These are phyloP conservation scores for Pleurotus platypus DNA, from an alignment of 768 basidiomycete species.

Conservation along the genomic window DNA sequence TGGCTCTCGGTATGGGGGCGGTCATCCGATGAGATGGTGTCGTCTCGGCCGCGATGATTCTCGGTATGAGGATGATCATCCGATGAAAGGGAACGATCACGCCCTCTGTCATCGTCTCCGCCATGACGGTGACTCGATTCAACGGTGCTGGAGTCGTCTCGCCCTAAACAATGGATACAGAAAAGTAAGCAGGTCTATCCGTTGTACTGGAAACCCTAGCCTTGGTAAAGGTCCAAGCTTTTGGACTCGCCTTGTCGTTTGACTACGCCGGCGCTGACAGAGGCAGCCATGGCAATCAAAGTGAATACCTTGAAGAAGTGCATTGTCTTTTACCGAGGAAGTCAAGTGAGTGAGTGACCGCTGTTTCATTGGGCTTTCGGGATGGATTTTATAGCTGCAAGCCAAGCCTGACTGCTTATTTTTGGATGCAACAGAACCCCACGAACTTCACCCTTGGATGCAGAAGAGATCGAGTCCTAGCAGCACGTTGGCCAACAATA, in stretches of 20 bases:
- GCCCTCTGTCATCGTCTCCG: not conserved
- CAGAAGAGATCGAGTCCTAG: not conserved
- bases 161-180: not conserved
- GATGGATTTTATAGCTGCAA: slow-evolving; percentile 5
- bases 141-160: slow-evolving; percentile 2
- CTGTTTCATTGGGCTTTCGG: not conserved
- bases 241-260: slow-evolving; percentile 4
- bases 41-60: not conserved
- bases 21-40: slow-evolving; percentile 1
- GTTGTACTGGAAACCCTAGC: not conserved
- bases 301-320: not conserved
- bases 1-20: slow-evolving; percentile 6
- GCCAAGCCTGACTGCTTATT: not conserved
- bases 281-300: not conserved
- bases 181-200: not conserved
- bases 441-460: not conserved
- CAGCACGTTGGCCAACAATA: not conserved
- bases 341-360: not conserved
- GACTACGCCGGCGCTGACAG: slow-evolving; percentile 3
- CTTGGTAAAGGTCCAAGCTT: not conserved
- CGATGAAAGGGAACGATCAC: not conserved
- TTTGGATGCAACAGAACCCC: not conserved
- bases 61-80: slow-evolving; percentile 6
- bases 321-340: not conserved
- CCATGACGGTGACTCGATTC: slow-evolving; percentile 2